Percentiles rank a stretch among this genome's conserved stretches.
phyloP scores from a whole-genome alignment of 768 basidiomycete species.

The Pleurotus djamor region DNA sequence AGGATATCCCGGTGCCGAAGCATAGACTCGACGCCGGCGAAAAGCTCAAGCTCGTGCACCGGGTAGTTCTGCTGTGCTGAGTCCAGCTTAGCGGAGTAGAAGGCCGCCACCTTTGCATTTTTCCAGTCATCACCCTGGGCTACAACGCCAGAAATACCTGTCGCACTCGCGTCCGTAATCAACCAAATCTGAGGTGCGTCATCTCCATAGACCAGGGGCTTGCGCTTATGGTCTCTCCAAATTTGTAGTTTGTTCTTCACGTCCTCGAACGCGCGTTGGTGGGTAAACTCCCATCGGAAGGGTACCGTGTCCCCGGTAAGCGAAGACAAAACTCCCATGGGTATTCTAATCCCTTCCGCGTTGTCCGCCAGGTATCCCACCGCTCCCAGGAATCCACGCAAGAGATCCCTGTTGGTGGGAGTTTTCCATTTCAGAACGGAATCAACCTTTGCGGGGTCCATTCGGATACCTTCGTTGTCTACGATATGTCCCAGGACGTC shows the following conservation, averaged over 20 bases:
- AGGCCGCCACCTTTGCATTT: slow-evolving; percentile 19
- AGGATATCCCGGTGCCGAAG: slow-evolving; percentile 7
- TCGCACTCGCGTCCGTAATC: slow-evolving; percentile 16
- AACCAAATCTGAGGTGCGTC: slow-evolving; percentile 12
- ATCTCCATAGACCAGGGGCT: slow-evolving; percentile 10
- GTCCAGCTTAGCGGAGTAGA: slow-evolving; percentile 19
- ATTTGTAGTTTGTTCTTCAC: slow-evolving; percentile 17
- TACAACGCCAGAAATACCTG: slow-evolving; percentile 13
- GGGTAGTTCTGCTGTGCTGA: slow-evolving; percentile 25
- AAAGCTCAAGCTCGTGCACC: slow-evolving; percentile 19
- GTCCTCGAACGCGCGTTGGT: slow-evolving; percentile 19
- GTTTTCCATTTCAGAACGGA: slow-evolving; percentile 19
- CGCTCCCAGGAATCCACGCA: slow-evolving; percentile 26
- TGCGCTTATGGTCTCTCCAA: background rate
- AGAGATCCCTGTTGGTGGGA: slow-evolving; percentile 21
- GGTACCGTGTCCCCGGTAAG: slow-evolving; percentile 9
- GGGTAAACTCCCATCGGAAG: slow-evolving; percentile 10
- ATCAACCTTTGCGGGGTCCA: slow-evolving; percentile 33
- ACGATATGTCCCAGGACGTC: slow-evolving; percentile 20
- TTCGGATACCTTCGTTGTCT: slow-evolving; percentile 16
- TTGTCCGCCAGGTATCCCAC: slow-evolving; percentile 26
- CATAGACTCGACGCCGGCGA: slow-evolving; percentile 10
- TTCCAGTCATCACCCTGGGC: slow-evolving; percentile 15
- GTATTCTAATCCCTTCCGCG: slow-evolving; percentile 17
- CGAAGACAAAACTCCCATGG: slow-evolving; percentile 20